A percentile compares a stretch with the other conserved stretches of the same genome.
phyloP scores from a whole-genome alignment of 768 basidiomycete species.

The Hygrophorus pudorinus region DNA sequence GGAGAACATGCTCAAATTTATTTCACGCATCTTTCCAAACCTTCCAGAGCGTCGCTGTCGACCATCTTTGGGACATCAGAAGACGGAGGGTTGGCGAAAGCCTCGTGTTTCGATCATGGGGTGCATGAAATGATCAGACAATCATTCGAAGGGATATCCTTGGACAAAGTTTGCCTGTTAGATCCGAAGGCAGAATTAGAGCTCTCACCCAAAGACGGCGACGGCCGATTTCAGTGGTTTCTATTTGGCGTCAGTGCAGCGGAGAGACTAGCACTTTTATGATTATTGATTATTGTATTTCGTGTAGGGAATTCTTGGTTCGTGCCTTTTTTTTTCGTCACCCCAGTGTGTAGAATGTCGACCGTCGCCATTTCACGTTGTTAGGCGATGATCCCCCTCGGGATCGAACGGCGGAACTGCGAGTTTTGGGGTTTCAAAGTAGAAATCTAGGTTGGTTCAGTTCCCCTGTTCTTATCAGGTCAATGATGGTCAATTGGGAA shows the following conservation, averaged over 20 bases:
- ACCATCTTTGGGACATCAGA: constrained; percentile 16
- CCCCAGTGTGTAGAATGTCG: background rate
- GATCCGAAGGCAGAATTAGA: constrained; percentile 75
- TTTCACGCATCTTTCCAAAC: constrained; percentile 81
- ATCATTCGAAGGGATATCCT: constrained; percentile 20
- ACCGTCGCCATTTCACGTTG: background rate
- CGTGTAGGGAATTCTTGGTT: constrained; percentile 26
- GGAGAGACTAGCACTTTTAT: background rate
- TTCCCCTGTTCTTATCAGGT: no score
- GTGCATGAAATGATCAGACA: constrained; percentile 51
- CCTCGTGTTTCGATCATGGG: constrained; percentile 38
- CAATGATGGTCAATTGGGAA: no score
- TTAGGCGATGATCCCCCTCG: constrained; percentile 92
- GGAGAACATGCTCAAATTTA: constrained; percentile 54
- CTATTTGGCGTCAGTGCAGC: constrained; percentile 66
- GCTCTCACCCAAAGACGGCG: constrained; percentile 69
- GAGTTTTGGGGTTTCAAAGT: constrained; percentile 76
- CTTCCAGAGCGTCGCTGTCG: constrained; percentile 49
- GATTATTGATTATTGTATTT: background rate
- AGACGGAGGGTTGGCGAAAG: constrained; percentile 20
- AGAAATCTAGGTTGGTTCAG: constrained; percentile 50
- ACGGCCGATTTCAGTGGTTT: constrained; percentile 75
- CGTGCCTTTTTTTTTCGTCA: background rate
- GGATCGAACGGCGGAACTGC: constrained; percentile 85
- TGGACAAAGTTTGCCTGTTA: constrained; percentile 77